These are phyloP conservation scores for Penicillium malachiteum DNA, from an alignment of 495 filamentous ascomycete species.

Conservation along the genomic window DNA sequence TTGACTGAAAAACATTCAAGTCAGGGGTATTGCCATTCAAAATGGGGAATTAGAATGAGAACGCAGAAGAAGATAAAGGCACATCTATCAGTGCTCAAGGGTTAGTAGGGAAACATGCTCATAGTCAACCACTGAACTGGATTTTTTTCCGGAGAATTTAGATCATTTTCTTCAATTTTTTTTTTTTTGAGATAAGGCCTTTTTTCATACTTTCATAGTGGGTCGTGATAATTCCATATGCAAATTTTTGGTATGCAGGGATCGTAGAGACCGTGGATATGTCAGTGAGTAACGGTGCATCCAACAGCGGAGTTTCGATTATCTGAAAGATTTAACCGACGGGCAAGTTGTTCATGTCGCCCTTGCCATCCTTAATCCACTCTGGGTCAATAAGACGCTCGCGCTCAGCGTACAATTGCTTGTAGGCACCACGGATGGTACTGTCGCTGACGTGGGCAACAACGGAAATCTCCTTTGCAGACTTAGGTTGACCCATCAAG, in stretches of 20 bases:
- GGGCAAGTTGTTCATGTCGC: conserved; percentile 68
- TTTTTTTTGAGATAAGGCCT: not conserved
- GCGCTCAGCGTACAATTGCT: conserved; percentile 70
- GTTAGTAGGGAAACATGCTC: too few species aligned
- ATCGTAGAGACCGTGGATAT: too few species aligned
- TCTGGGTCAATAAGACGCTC: conserved; percentile 72
- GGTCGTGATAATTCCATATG: too few species aligned
- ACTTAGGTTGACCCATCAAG: conserved; percentile 73
- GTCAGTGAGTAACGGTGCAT: not conserved
- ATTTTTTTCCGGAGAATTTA: too few species aligned
- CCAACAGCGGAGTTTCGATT: not conserved
- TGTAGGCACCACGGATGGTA: conserved; percentile 93
- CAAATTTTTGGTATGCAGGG: too few species aligned
- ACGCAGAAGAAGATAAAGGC: too few species aligned
- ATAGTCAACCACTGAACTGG: too few species aligned
- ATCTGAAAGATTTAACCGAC: conserved; percentile 26
- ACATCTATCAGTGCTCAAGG: too few species aligned
- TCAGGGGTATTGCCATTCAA: too few species aligned
- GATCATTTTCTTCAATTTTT: too few species aligned
- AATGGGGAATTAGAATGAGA: too few species aligned
- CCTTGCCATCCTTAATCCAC: conserved; percentile 70
- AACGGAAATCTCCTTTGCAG: conserved; percentile 76
- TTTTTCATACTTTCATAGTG: not conserved
- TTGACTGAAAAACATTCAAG: too few species aligned
- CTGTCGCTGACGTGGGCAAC: conserved; percentile 90